Base-by-base conservation (phyloP, 805 yeast species). In the Yarrowia sp. region DNA sequence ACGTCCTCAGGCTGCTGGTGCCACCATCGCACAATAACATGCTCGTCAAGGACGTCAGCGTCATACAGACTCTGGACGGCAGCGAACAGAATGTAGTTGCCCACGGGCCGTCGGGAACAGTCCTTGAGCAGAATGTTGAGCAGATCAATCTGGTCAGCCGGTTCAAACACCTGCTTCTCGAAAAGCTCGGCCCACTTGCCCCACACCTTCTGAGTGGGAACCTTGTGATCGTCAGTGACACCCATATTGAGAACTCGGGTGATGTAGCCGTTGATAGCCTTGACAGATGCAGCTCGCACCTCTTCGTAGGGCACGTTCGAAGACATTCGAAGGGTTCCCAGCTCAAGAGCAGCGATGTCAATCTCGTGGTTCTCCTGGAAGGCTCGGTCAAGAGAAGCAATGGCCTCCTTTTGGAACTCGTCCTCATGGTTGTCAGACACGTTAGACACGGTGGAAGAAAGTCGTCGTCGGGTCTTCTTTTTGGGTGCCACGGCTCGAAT, bases 271-370 rank as follows among this genome's bases (percentile, higher is more conserved):
- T 91, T 71, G 71, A 95, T 79, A 0, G 98, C 95, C 40, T 81
- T 80, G 36, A 85, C 79, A 0, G 97, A 90, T 5, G 96, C 96
- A 32, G 79, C 76, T 73, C 98, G 84, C 14, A 95, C 98, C 72
- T 92, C 97, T 71, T 90, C 96, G 75, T 95, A 93, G 0, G 95
- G 83, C 17, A 92, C 99, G 74, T 95, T 91, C 95, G 92, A 89
- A 71, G 97, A 90, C 99, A 95, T 93, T 77, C 98, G 83, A 72
- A 95, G 81, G 0, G 99, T 95, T 74, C 93, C 93, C 71, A 95
- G 82, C 77, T 95, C 99, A 66, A 95, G 79, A 68, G 91, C 78
- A 0, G 99, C 98, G 14, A 97, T 92, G 73, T 93, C 98, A 67
- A 91, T 81, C 71, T 90, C 96, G 76, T 95, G 99, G 74, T 91